These are phyloP conservation scores for Phalaenopsis equestris DNA, from an alignment of 106 monocot genomes.

Conservation along the genomic window DNA sequence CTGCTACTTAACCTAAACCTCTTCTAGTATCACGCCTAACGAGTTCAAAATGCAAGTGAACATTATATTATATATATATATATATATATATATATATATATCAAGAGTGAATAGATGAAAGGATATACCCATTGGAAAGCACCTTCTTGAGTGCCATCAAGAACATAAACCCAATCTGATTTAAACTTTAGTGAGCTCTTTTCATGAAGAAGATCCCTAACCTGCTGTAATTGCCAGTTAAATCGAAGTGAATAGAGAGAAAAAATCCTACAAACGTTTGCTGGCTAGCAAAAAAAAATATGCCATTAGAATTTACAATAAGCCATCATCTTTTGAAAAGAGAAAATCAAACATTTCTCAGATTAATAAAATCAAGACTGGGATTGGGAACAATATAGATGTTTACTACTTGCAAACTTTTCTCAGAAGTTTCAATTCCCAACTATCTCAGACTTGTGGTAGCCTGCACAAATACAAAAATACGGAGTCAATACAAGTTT, in stretches of 20 bases:
- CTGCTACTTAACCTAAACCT: not conserved
- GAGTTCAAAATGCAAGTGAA: not conserved
- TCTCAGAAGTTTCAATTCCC: slow-evolving; percentile 69
- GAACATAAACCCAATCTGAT: slow-evolving; percentile 74
- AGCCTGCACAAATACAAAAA: slow-evolving; percentile 38
- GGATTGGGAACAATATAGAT: not conserved
- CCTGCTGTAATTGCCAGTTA: slow-evolving; percentile 31
- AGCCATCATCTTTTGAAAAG: not conserved
- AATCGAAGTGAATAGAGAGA: too few species aligned
- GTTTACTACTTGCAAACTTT: slow-evolving; percentile 70
- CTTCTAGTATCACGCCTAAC: not conserved
- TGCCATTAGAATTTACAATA: not conserved
- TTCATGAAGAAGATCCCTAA: slow-evolving; percentile 58
- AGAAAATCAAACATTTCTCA: not conserved
- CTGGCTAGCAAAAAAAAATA: not conserved
- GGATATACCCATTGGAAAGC: slow-evolving; percentile 82
- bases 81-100: not conserved
- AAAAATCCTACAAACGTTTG: not conserved
- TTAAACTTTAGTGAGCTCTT: slow-evolving; percentile 67
- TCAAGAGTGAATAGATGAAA: not conserved
- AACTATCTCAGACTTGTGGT: slow-evolving; percentile 81
- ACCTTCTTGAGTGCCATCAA: slow-evolving; percentile 89
- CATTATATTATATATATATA: not conserved
- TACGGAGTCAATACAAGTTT: not conserved
- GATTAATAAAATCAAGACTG: not conserved